Evolutionary conservation across 78 protist genomes (phyloP).

Genomic region (Dictyostelium purpureum): DNA sequence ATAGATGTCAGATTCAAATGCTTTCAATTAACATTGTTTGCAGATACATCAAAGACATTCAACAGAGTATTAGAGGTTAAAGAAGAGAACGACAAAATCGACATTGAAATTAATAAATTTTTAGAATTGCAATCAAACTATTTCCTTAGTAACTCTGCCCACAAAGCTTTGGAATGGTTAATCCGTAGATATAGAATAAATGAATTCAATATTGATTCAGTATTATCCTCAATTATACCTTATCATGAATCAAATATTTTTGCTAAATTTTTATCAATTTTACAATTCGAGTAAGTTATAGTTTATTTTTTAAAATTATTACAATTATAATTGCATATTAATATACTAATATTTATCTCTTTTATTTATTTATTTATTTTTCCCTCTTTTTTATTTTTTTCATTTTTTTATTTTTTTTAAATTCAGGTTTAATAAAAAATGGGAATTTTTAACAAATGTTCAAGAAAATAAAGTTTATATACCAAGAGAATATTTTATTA

Average conservation of each 20-base stretch:
- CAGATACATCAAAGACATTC: background rate
- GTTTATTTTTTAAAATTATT: background rate
- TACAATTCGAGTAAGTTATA: constrained; percentile 50
- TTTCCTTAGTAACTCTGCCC: constrained; percentile 71
- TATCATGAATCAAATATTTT: constrained; percentile 84
- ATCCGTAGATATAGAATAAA: constrained; percentile 77
- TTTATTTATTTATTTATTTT: background rate
- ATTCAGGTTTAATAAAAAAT: constrained; percentile 19
- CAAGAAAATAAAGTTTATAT: constrained; percentile 12
- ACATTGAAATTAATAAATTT: constrained; percentile 37
- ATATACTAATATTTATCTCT: background rate
- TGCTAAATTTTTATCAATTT: constrained; percentile 61
- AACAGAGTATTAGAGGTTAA: constrained; percentile 56
- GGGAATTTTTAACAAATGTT: constrained; percentile 16
- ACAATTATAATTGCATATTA: background rate
- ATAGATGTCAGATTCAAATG: constrained; percentile 28
- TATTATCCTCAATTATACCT: constrained; percentile 62
- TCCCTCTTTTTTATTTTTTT: background rate
- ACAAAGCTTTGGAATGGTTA: constrained; percentile 85
- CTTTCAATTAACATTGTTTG: constrained; percentile 25
- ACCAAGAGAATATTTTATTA: constrained; percentile 45
- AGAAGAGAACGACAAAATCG: constrained; percentile 60
- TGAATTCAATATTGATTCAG: constrained; percentile 61
- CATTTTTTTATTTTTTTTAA: background rate
- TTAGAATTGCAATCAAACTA: constrained; percentile 46